phyloP scores from a whole-genome alignment of 768 basidiomycete species.

The Termitomyces sp. region DNA sequence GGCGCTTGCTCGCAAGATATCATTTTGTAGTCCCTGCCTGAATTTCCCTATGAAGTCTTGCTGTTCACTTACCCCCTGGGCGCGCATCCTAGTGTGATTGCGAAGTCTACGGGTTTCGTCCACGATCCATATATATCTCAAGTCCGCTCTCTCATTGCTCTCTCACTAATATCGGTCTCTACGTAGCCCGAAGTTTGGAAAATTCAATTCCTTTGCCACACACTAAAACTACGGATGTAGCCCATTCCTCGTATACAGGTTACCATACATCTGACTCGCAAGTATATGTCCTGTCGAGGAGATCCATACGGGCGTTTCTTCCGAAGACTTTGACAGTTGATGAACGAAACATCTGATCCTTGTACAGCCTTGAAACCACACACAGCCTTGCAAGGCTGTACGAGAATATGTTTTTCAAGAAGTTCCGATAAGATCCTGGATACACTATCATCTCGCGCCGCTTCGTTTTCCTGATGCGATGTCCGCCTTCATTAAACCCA shows the following conservation, averaged over 20 bases:
- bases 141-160: too few relatives aligned
- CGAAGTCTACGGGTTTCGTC: background rate
- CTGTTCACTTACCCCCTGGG: background rate
- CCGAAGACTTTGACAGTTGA: background rate
- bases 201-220: background rate
- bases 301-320: background rate
- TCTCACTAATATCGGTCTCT: background rate
- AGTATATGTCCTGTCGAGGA: background rate
- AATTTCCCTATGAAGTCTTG: background rate
- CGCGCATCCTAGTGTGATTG: background rate
- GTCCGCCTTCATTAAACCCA: too few relatives aligned
- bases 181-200: background rate
- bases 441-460: too few relatives aligned
- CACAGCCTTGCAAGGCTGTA: background rate
- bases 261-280: background rate
- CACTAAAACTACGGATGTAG: background rate
- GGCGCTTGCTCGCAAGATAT: background rate
- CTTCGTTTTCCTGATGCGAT: too few relatives aligned
- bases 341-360: background rate
- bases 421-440: too few relatives aligned
- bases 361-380: background rate
- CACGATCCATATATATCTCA: background rate
- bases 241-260: background rate
- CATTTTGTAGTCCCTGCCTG: background rate
- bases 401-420: background rate